Percentiles rank a stretch among this genome's conserved stretches.
Conservation (phyloP, 192 early-diverging fungal species). For the Rhizophagus prolifer region DNA sequence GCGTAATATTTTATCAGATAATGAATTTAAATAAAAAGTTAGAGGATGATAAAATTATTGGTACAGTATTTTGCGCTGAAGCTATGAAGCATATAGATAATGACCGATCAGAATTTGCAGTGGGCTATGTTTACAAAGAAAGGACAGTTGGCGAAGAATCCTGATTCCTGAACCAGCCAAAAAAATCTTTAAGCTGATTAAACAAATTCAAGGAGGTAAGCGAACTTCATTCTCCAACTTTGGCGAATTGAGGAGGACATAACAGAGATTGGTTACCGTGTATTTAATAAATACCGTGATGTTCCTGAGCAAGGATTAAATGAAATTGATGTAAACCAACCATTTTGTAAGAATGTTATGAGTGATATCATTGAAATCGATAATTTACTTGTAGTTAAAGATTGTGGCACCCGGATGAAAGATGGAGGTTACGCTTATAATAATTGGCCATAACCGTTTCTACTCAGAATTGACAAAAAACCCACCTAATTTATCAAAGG, state of each 20-base stretch:
- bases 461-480: slow-evolving; percentile 11
- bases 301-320: slow-evolving; percentile 15
- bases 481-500: slow-evolving; percentile 26
- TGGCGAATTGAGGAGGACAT: slow-evolving; percentile 20
- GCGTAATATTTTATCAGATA: too few relatives aligned
- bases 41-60: too few relatives aligned
- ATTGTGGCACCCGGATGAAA: neutral
- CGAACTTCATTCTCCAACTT: too few relatives aligned
- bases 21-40: too few relatives aligned
- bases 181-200: too few relatives aligned
- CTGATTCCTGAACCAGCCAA: too few relatives aligned
- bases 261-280: neutral
- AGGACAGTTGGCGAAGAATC: too few relatives aligned
- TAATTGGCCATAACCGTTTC: slow-evolving; percentile 20
- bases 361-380: neutral
- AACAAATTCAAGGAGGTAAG: too few relatives aligned
- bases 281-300: neutral
- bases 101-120: too few relatives aligned
- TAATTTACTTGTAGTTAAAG: neutral
- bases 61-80: too few relatives aligned
- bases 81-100: too few relatives aligned
- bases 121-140: too few relatives aligned
- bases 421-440: slow-evolving; percentile 15
- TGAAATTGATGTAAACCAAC: slow-evolving; percentile 10
- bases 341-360: slow-evolving; percentile 21